A percentile compares a stretch with the other conserved stretches of the same genome.
phyloP scores from a whole-genome alignment of 352 stramenopile genomes.

The Phytophthora vignae region DNA sequence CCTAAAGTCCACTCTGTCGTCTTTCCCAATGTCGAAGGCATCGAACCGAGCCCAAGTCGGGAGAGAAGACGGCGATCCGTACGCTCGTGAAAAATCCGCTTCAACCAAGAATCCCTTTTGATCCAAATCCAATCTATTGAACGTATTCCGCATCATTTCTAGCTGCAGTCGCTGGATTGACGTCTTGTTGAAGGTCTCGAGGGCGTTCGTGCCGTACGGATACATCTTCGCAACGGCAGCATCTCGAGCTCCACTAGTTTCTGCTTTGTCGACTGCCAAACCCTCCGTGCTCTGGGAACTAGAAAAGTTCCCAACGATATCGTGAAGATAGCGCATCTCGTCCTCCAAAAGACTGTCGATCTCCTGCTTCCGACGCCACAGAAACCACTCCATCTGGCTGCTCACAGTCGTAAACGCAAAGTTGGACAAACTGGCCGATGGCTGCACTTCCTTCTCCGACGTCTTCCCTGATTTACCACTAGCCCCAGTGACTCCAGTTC shows the following conservation, averaged over 20 bases:
- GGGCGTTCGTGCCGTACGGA: slow-evolving; percentile 62
- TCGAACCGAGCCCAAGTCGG: slow-evolving; percentile 53
- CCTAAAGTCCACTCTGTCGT: slow-evolving; percentile 54
- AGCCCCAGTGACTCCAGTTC: slow-evolving; percentile 38
- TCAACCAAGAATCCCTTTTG: slow-evolving; percentile 47
- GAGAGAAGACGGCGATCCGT: slow-evolving; percentile 22
- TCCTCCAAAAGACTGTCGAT: slow-evolving; percentile 68
- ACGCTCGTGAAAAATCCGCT: slow-evolving; percentile 33
- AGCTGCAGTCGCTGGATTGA: slow-evolving; percentile 52
- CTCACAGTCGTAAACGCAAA: slow-evolving; percentile 71
- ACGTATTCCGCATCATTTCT: slow-evolving; percentile 53
- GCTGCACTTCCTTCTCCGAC: not conserved
- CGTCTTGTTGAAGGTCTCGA: slow-evolving; percentile 63
- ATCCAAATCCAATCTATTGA: slow-evolving; percentile 48
- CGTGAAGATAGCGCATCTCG: slow-evolving; percentile 65
- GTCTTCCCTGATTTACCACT: not conserved
- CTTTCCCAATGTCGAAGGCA: slow-evolving; percentile 60
- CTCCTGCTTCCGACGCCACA: slow-evolving; percentile 78
- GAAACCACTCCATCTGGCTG: slow-evolving; percentile 79
- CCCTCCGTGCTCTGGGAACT: not conserved
- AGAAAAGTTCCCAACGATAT: slow-evolving; percentile 32
- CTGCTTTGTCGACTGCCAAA: not conserved
- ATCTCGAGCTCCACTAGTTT: slow-evolving; percentile 3
- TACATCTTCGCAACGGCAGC: slow-evolving; percentile 56
- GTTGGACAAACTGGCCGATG: slow-evolving; percentile 54